These are phyloP conservation scores for Pestalotiopsis sp. DNA, from an alignment of 2,329 filamentous ascomycete genomes.

Conservation along the genomic window DNA sequence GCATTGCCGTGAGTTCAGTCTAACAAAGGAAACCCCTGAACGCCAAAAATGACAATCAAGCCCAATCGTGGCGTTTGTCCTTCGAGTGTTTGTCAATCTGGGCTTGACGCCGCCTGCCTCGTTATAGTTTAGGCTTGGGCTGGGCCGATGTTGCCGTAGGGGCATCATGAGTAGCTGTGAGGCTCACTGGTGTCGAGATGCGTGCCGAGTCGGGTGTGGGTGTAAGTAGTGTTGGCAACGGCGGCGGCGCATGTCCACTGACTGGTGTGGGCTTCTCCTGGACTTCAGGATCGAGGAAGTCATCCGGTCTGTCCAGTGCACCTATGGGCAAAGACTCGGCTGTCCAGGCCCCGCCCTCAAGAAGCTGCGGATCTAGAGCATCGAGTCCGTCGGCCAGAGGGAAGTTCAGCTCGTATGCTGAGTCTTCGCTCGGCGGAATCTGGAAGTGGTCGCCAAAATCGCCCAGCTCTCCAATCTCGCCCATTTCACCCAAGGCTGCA, in stretches of 20 bases:
- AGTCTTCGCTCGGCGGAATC: neutral
- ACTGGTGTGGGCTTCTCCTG: neutral
- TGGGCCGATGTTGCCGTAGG: neutral
- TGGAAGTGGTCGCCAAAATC: conserved; percentile 1
- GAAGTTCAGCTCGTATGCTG: conserved; percentile 3
- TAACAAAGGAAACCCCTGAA: neutral
- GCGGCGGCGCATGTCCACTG: neutral
- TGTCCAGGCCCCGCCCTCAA: neutral
- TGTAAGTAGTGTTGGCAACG: neutral
- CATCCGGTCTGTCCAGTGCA: neutral
- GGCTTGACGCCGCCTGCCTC: neutral
- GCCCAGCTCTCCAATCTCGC: neutral
- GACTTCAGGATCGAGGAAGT: neutral
- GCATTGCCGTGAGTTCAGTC: neutral
- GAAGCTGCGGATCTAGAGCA: neutral
- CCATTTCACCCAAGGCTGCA: neutral
- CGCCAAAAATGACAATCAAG: neutral
- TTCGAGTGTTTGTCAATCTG: neutral
- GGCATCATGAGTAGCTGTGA: neutral
- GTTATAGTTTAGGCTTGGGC: neutral
- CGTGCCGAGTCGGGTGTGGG: neutral
- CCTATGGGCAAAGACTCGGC: neutral
- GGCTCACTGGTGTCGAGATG: neutral
- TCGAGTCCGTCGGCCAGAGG: neutral
- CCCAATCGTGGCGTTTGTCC: neutral